Percentiles rank a stretch among this genome's conserved stretches.
These are phyloP conservation scores for Eutrema salsugineum DNA, from an alignment of 441 rosid species.

Conservation along the genomic window DNA sequence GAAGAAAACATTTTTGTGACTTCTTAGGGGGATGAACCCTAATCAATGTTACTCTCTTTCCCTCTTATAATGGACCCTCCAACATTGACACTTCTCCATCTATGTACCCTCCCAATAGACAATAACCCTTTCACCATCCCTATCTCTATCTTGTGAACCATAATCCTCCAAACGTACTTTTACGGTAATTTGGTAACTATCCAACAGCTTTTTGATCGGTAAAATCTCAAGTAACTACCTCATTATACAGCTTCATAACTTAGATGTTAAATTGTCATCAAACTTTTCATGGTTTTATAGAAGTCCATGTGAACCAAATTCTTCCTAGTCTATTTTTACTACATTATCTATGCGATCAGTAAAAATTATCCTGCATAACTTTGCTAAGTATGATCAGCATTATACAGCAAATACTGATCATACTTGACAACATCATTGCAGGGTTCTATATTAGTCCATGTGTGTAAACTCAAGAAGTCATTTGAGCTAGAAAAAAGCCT, in stretches of 20 bases:
- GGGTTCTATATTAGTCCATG: neutral
- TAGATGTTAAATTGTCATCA: neutral
- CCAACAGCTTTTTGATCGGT: neutral
- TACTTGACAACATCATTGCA: neutral
- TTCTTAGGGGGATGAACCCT: slow-evolving; percentile 31
- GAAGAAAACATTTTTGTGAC: slow-evolving; percentile 16
- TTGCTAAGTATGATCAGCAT: neutral
- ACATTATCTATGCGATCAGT: neutral
- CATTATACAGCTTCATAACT: neutral
- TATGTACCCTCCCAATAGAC: slow-evolving; percentile 26
- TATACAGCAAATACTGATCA: neutral
- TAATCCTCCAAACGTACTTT: slow-evolving; percentile 14
- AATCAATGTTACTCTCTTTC: slow-evolving; percentile 17
- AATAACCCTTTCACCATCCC: slow-evolving; percentile 16
- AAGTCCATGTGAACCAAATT: neutral
- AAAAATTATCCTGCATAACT: neutral
- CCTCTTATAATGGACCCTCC: slow-evolving; percentile 27
- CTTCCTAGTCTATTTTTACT: neutral
- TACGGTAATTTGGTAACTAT: neutral
- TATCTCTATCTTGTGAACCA: slow-evolving; percentile 28
- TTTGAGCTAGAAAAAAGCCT: slow-evolving; percentile 6
- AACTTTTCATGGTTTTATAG: neutral
- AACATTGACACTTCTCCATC: slow-evolving; percentile 27
- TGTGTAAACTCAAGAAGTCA: slow-evolving; percentile 13
- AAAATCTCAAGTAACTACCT: neutral